phyloP scores from a whole-genome alignment of 2,329 filamentous ascomycete genomes.

The Penicillium sp. region DNA sequence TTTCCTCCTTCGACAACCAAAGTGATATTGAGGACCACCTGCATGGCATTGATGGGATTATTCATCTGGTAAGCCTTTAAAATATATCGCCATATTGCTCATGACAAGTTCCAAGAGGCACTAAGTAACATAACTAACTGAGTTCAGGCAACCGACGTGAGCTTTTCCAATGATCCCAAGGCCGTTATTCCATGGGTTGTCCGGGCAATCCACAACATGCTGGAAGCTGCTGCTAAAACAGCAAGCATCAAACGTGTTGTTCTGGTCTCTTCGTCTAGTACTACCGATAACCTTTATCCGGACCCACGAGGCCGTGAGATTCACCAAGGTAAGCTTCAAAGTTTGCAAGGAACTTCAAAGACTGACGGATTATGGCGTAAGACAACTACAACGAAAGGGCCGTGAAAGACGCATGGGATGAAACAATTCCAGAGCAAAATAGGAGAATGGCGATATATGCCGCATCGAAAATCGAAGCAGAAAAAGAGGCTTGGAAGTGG shows the following conservation, averaged over 20 bases:
- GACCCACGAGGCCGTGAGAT: constrained; percentile 7
- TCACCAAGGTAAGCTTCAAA: constrained; percentile 6
- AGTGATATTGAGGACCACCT: constrained; percentile 44
- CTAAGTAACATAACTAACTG: background rate
- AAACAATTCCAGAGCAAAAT: constrained; percentile 25
- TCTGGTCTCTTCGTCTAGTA: constrained; percentile 6
- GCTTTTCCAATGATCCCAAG: constrained; percentile 43
- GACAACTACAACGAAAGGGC: constrained; percentile 21
- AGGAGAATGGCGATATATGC: constrained; percentile 19
- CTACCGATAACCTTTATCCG: background rate
- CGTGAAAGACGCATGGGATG: constrained; percentile 37
- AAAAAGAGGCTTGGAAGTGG: constrained; percentile 51
- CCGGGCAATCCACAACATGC: constrained; percentile 35
- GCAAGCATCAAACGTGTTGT: constrained; percentile 9
- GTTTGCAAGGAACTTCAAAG: background rate
- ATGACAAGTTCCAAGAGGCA: background rate
- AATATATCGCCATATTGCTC: background rate
- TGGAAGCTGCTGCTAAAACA: constrained; percentile 30
- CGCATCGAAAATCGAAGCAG: constrained; percentile 50
- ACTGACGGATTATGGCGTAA: background rate
- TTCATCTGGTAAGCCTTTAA: constrained; percentile 19
- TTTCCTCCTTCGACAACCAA: constrained; percentile 40
- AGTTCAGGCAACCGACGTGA: constrained; percentile 15
- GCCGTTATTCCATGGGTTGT: constrained; percentile 46
- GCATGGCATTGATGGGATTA: constrained; percentile 35